Evolutionary conservation across 495 filamentous ascomycete species (phyloP).

Genomic region (Neurospora sp.): DNA sequence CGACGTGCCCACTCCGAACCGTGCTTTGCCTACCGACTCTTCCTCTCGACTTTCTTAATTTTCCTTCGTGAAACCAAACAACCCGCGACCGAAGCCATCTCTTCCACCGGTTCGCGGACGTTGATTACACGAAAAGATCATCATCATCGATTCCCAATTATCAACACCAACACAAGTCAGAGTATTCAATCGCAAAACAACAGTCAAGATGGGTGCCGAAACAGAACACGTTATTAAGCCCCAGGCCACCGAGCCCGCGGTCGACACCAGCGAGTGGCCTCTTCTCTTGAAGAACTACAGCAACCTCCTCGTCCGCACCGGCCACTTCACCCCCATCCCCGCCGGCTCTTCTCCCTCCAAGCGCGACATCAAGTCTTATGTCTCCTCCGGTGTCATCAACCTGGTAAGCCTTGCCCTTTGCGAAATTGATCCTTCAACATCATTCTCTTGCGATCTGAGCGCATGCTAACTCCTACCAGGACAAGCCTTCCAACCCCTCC

Average conservation of each 20-base stretch:
- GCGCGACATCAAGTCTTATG: constrained; percentile 89
- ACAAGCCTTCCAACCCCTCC: constrained; percentile 96
- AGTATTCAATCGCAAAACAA: not conserved
- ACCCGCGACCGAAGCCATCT: not conserved
- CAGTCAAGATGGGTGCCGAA: constrained; percentile 21
- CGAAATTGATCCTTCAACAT: not conserved
- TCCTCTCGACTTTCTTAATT: not conserved
- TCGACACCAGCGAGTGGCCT: constrained; percentile 76
- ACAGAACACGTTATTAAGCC: constrained; percentile 83
- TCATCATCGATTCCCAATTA: not conserved
- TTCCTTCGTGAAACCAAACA: not conserved
- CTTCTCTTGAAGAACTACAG: constrained; percentile 88
- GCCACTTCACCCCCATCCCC: constrained; percentile 90
- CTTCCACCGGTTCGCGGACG: not conserved
- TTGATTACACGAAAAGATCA: not conserved
- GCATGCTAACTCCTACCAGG: constrained; percentile 31
- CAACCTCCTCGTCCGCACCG: constrained; percentile 73
- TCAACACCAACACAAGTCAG: not conserved
- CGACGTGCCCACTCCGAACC: not conserved
- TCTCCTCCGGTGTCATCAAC: constrained; percentile 95
- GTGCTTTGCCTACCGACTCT: not conserved
- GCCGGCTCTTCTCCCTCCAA: constrained; percentile 74
- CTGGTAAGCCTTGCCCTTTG: constrained; percentile 5
- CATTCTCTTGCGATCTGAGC: constrained; percentile 12
- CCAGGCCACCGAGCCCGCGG: constrained; percentile 54